Base-by-base conservation (phyloP, 2,329 filamentous ascomycete genomes). In the Paecilomyces formosus region DNA sequence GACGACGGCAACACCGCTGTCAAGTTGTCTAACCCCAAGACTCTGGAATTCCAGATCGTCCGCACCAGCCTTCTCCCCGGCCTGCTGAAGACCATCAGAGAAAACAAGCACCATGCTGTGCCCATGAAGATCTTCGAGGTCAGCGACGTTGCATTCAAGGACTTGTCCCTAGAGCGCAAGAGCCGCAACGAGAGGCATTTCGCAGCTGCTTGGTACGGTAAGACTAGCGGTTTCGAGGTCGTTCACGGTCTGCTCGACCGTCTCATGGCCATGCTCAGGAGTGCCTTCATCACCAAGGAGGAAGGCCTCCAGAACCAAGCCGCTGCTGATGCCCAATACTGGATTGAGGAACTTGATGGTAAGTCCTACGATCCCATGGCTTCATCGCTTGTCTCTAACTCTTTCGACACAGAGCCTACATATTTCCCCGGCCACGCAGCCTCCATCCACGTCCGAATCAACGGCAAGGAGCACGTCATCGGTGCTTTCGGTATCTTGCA, bases 401-500 rank as follows among this genome's bases (percentile, higher is more conserved):
- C 56, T 50, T 5, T 53, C 57, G 61, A 9, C 15, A 45, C 39
- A 85, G 84, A 97, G 70, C 82, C 89, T 1, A 97, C 92, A 50
- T 99, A 96, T 81, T 93, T 99, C 78, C 81, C 85, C 49, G 94
- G 93, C 50, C 91, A 96, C 71, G 89, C 90, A 15, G 94, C 94
- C 9, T 87, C 90, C 54, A 88, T 99, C 61, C 88, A 89, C 73
- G 79, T 96, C 61, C 85, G 89, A 56, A 76, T 93, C 30, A 84
- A 78, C 35, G 90, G 89, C 60, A 89, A 92, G 79, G 83, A 88
- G 63, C 79, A 83, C 61, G 83, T 87, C 56, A 89, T 99, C 68
- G 94, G 94, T 68, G 86, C 90, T 73, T 94, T 99, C 71, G 94
- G 94, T 68, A 93, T 99, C 65, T 76, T 99, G 71, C 93, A 99